Evolutionary conservation across 1,284 basidiomycete species (phyloP).

Genomic region (Clitocybe nebularis): DNA sequence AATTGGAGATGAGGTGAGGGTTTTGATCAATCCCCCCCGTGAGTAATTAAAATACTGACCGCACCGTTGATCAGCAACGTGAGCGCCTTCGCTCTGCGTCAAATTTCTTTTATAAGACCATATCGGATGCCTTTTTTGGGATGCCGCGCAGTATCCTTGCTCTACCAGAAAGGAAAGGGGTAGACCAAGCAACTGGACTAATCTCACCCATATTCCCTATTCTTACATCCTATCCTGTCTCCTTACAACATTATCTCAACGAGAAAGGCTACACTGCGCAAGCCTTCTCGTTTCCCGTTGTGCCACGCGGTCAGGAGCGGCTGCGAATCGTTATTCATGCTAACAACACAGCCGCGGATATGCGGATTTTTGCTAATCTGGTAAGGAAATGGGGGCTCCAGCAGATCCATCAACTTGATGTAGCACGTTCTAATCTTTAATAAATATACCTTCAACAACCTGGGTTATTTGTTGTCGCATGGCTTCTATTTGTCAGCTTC

Average conservation of each 20-base stretch:
- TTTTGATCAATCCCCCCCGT: neutral
- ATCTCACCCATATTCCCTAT: conserved; percentile 48
- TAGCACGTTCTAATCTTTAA: too few species aligned
- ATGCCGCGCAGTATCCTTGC: conserved; percentile 5
- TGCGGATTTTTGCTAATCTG: conserved; percentile 21
- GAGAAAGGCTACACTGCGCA: conserved; percentile 35
- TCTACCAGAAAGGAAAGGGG: neutral
- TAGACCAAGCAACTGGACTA: neutral
- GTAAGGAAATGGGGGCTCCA: conserved; percentile 9
- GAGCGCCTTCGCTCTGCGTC: neutral
- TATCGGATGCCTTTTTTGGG: neutral
- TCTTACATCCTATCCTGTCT: conserved; percentile 38
- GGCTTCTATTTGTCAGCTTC: too few species aligned
- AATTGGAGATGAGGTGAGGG: conserved; percentile 33
- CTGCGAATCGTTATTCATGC: conserved; percentile 46
- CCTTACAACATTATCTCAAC: conserved; percentile 32
- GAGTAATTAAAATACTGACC: neutral
- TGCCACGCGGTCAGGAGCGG: conserved; percentile 40
- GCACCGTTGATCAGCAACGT: conserved; percentile 3
- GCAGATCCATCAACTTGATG: too few species aligned
- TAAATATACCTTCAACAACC: too few species aligned
- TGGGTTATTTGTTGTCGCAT: too few species aligned
- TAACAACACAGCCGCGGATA: conserved; percentile 34
- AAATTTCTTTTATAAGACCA: conserved; percentile 5
- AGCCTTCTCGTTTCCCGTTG: conserved; percentile 38